Conservation (phyloP, 1,139 yeast species). For the Groenewaldozyma auringiensis region DNA sequence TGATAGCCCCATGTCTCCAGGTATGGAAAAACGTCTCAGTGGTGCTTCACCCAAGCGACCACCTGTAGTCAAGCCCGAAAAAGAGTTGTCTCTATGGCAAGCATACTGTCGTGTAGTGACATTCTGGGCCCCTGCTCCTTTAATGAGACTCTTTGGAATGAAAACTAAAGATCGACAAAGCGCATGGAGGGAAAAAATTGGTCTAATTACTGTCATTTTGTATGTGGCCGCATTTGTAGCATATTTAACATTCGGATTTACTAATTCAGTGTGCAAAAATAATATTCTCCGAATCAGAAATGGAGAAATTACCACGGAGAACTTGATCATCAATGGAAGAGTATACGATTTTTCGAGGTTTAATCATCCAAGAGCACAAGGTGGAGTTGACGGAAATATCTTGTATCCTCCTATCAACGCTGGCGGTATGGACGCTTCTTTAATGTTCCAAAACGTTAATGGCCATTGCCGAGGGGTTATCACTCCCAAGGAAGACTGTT, state of each 20-base stretch:
- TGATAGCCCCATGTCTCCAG: neutral
- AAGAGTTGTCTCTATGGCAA: constrained; percentile 55
- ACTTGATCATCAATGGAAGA: constrained; percentile 71
- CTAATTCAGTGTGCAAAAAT: constrained; percentile 68
- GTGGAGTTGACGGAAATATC: constrained; percentile 59
- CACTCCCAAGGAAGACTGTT: constrained; percentile 58
- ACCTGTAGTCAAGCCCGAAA: constrained; percentile 11
- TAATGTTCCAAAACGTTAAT: constrained; percentile 89
- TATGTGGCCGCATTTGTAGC: constrained; percentile 75
- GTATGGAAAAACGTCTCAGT: neutral
- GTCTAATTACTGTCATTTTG: constrained; percentile 65
- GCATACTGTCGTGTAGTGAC: constrained; percentile 72
- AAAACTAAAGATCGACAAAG: constrained; percentile 71
- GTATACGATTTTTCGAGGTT: constrained; percentile 67
- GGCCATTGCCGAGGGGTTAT: constrained; percentile 84
- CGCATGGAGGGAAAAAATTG: constrained; percentile 97
- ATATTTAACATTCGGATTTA: constrained; percentile 85
- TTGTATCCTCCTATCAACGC: constrained; percentile 81
- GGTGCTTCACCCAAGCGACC: neutral
- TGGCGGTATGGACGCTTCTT: constrained; percentile 84
- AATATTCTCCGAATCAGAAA: constrained; percentile 47
- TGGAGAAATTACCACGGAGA: constrained; percentile 51
- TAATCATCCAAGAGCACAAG: constrained; percentile 73
- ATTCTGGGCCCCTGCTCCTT: constrained; percentile 84
- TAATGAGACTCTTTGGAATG: constrained; percentile 69